phyloP scores from a whole-genome alignment of 352 stramenopile genomes.

The Halophytophthora polymorphica region DNA sequence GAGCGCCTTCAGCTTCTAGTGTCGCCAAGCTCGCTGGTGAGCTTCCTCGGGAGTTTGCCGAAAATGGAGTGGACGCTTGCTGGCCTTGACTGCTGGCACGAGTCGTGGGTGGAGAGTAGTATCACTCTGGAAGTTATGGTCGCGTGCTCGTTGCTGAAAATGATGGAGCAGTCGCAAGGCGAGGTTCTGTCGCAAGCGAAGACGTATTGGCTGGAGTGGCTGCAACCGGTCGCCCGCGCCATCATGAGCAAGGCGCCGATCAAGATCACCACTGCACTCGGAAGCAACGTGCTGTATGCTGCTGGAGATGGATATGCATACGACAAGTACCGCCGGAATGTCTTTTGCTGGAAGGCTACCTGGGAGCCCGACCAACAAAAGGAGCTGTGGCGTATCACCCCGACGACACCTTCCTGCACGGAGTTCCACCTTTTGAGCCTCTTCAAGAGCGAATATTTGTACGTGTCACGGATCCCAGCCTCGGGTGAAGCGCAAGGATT shows the following conservation, averaged over 20 bases:
- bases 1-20: too few species aligned
- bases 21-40: too few species aligned
- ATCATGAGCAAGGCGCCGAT: conserved; percentile 32
- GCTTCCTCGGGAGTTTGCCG: too few species aligned
- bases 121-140: too few species aligned
- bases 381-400: conserved; percentile 29
- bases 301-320: conserved; percentile 21
- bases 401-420: conserved; percentile 13
- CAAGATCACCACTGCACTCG: conserved; percentile 14
- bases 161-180: too few species aligned
- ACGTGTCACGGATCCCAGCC: conserved; percentile 11
- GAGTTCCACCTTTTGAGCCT: conserved; percentile 23
- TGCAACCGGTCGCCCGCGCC: too few species aligned
- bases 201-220: too few species aligned
- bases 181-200: too few species aligned
- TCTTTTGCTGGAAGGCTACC: conserved; percentile 35
- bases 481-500: conserved; percentile 11
- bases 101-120: too few species aligned
- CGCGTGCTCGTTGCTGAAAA: too few species aligned
- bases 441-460: conserved; percentile 16
- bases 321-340: conserved; percentile 31
- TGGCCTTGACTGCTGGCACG: conserved; percentile 10
- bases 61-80: too few species aligned
- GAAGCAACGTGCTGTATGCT: conserved; percentile 27
- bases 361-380: conserved; percentile 35